Evolutionary conservation across 257 asterid species (phyloP), one percentile per base, ranked within the genome.

Genomic region (Petunia secreta): DNA sequence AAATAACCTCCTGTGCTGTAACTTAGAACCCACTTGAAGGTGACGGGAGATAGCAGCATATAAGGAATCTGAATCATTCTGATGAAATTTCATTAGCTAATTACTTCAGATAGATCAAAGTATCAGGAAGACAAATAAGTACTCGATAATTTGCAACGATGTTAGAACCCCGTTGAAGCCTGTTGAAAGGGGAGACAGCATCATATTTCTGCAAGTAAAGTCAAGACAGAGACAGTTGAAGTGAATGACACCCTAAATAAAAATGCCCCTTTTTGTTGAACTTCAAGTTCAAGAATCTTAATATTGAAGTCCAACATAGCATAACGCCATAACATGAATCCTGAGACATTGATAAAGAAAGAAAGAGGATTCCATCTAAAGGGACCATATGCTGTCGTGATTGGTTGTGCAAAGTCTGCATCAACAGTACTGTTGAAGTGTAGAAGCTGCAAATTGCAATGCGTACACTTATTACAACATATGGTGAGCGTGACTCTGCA

Each of bases 171-270:
- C 77, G 16, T 48, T 9, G 77, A 5, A 71, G 43, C 63, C 5
- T 6, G 14, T 50, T 50, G 43, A 34, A 4, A 75, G 48, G 37
- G 14, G 75, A 63, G 39, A 50, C 25, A 77, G 87, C 77, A 87
- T 80, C 74, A 82, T 75, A 73, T 75, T 78, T 77, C 66, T 9
- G 34, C 84, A 85, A 83, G 88, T 88, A 80, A 87, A 87, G 86
- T 80, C 89, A 34, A 78, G 65, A 75, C 53, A 37, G 15, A 73
- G 41, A 77, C 81, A 41, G 74, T 41, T 52, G 78, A 73, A 73
- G 78, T 73, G 78, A 71, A 15, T 16, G 64, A 60, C n/a, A 40
- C 81, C 82, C 64, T n/a, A 67, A 36, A 53, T 38, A 9, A 50
- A 34, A 73, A 36, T 73, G 50, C 36, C 77, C 13, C 10, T 64